Evolutionary conservation across 2,329 filamentous ascomycete species (phyloP).

Genomic region (Colletotrichum tropicale): DNA sequence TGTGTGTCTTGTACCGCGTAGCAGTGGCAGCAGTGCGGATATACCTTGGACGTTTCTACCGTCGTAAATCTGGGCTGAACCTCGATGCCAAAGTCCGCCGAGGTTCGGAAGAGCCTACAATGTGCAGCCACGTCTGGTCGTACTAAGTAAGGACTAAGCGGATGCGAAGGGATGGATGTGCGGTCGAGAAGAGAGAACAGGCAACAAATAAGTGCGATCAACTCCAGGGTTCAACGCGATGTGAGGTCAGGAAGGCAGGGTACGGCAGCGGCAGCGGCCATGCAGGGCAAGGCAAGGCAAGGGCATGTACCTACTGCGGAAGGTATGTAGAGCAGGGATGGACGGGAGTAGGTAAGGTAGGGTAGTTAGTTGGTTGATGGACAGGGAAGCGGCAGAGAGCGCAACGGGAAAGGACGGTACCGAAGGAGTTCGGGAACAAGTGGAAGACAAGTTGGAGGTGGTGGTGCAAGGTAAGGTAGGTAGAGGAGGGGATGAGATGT

Average conservation of each 20-base stretch:
- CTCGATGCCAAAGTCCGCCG: neutral
- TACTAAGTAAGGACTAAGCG: neutral
- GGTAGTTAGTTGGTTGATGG: neutral
- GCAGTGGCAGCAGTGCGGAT: neutral
- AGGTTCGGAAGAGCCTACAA: neutral
- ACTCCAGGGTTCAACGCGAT: neutral
- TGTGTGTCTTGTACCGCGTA: neutral
- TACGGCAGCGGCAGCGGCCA: neutral
- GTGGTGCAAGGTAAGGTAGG: neutral
- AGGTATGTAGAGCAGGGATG: neutral
- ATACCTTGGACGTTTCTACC: neutral
- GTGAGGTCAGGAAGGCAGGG: neutral
- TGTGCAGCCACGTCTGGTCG: neutral
- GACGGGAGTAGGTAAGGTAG: neutral
- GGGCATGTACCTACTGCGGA: neutral
- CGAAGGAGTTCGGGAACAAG: slow-evolving; percentile 5
- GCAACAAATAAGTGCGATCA: neutral
- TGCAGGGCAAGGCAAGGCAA: neutral
- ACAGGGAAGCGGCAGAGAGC: neutral
- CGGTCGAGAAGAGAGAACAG: neutral
- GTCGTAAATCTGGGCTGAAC: neutral
- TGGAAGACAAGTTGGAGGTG: neutral
- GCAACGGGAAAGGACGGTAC: neutral
- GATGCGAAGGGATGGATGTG: neutral
- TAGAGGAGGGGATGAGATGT: neutral